Evolutionary conservation across 2,329 filamentous ascomycete genomes (phyloP).

Genomic region (Emericellopsis atlantica): DNA sequence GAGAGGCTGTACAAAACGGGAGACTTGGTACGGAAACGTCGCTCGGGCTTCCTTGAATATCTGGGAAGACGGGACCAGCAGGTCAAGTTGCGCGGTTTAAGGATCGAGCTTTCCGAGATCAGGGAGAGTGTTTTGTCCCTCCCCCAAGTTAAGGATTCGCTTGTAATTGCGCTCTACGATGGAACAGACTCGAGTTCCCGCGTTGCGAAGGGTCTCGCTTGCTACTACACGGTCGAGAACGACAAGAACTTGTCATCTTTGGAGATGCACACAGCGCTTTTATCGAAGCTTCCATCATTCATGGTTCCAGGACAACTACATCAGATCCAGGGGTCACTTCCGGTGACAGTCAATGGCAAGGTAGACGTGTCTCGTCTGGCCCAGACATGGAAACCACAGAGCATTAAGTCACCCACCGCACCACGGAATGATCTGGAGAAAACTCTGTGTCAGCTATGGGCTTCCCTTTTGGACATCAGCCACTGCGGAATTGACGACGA

Average conservation of each 20-base stretch:
- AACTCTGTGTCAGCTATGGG: background rate
- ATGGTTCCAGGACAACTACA: background rate
- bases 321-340: background rate
- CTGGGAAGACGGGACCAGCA: conserved; percentile 10
- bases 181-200: background rate
- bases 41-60: background rate
- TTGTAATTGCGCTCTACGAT: background rate
- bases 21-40: conserved; percentile 21
- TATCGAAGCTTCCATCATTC: no score
- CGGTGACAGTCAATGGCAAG: background rate
- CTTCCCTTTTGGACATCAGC: background rate
- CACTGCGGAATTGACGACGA: conserved; percentile 1
- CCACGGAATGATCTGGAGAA: background rate
- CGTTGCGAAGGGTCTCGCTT: background rate
- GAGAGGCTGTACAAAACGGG: conserved; percentile 25
- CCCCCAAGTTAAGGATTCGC: no score
- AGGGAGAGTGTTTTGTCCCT: no score
- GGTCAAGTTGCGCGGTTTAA: conserved; percentile 39
- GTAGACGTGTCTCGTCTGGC: background rate
- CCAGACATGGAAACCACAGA: no score
- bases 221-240: background rate
- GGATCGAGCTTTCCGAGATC: conserved; percentile 26
- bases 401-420: no score
- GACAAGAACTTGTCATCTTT: background rate
- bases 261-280: background rate